These are phyloP conservation scores for Pharus latifolius DNA, from an alignment of 176 grass and related monocot species.

Conservation along the genomic window DNA sequence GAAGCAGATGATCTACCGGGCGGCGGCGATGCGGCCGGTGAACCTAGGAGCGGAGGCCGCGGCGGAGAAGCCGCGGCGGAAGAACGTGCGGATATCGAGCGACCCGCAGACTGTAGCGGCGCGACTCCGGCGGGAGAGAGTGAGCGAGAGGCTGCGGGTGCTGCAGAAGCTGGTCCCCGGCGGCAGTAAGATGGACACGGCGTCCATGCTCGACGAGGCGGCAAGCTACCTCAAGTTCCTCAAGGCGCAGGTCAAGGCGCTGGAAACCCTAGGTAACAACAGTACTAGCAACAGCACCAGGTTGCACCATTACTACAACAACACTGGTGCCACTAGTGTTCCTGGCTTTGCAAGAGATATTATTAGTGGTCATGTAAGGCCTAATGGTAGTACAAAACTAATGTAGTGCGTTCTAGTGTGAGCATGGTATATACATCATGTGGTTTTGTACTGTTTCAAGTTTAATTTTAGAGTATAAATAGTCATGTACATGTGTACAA, in stretches of 20 bases:
- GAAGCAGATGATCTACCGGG: conserved; percentile 84
- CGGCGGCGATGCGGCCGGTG: conserved; percentile 69
- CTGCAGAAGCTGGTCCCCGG: conserved; percentile 78
- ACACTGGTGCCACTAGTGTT: neutral
- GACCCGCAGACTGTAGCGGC: conserved; percentile 82
- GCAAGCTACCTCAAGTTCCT: conserved; percentile 94
- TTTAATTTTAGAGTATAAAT: neutral
- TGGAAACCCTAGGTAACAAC: conserved; percentile 58
- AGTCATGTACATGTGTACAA: no score
- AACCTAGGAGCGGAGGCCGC: conserved; percentile 26
- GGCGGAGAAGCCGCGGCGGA: conserved; percentile 39
- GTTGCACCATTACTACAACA: neutral
- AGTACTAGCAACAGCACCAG: neutral
- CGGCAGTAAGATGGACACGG: conserved; percentile 88
- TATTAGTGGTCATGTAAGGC: conserved; percentile 18
- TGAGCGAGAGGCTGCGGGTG: conserved; percentile 61
- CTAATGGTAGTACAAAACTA: neutral
- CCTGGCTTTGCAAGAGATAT: conserved; percentile 22
- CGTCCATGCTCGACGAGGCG: conserved; percentile 88
- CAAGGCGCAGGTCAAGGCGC: conserved; percentile 72
- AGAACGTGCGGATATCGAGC: conserved; percentile 84
- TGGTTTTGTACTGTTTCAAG: conserved; percentile 1
- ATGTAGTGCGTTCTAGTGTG: conserved; percentile 5
- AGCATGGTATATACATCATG: neutral
- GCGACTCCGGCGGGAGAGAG: conserved; percentile 65